Evolutionary conservation across 495 filamentous ascomycete species (phyloP), one percentile per base, ranked within the genome.

Genomic region (Penicillium antarcticum): DNA sequence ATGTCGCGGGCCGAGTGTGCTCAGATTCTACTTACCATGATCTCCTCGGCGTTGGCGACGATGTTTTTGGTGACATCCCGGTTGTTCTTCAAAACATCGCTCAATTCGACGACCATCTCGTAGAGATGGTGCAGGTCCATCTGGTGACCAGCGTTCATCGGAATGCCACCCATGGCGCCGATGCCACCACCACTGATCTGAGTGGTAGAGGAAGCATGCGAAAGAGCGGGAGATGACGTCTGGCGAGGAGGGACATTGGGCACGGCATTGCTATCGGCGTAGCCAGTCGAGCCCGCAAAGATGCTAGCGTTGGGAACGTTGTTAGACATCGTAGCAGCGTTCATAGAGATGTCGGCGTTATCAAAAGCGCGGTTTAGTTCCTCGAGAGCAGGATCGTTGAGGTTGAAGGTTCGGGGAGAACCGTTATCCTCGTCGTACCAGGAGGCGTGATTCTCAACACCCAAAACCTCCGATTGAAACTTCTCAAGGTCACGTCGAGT

Each of bases 111-210:
- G 14, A 95, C 86, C 80, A 91, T 87, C 40, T 84, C 79, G 64
- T 90, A 91, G 37, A 95, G 80, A 65, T 89, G 86, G 61, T 91
- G 89, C 52, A 94, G 81, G 65, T 95, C 90, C 72, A 88, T 87
- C 71, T 92, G 87, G 60, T 92, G 88, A 16, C 89, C 89, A 18
- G 88, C 88, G 48, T 85, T 87, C 62, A 86, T 85, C 16, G 87
- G 85, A 43, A 83, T 64, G 17, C 64, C 69, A 52, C 81, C 81
- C 65, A 80, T 71, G 35, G 77, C 82, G 56, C 82, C 84, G 62
- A 85, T 80, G n/a, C 65, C 72, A 42, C 61, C 67, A 39, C 79
- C 80, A 60, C 86, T 87, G 55, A 78, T 74, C 52, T 81, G 77
- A 39, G 56, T 44, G 14, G 62, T 49, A 6, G 23, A 17, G 18